Evolutionary conservation across 1,284 basidiomycete species (phyloP), one percentile per base, ranked within the genome.

Genomic region (Sanghuangporus weigelae): DNA sequence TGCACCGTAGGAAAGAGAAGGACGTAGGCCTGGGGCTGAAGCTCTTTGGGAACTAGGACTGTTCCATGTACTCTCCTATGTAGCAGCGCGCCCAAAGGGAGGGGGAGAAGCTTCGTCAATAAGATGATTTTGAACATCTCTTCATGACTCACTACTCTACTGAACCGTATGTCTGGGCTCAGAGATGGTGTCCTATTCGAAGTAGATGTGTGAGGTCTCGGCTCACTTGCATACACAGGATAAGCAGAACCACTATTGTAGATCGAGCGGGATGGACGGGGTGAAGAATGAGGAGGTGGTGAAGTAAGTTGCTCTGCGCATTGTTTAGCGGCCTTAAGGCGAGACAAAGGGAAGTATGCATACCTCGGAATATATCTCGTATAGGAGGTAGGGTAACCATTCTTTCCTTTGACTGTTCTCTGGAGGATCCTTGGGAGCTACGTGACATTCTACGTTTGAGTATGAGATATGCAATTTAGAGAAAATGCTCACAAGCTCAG

Each of bases 321-420:
- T 63, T 38, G 66, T 58, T 57, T 58, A 63, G 66, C 39, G 63
- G 67, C n/a, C 35, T 31, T 31, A 3, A 63, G 55, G 62, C 35
- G 40, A 11, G n/a, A 42, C 23, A 16, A 36, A 40, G 23, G 2
- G 42, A 23, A 26, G 53, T 55, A 61, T 53, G 57, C 70, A 79
- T 62, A 87, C 89, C 83, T 76, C 83, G 78, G 70, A 92, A 87
- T 62, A 91, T 74, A 72, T 88, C 85, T 60, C 86, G 85, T 63
- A 92, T 90, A 54, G 87, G 81, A 50, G 89, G 89, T 59, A 92
- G 83, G n/a, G 84, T 87, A 60, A 87, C 86, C 57, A 86, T 81
- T 60, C 76, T 74, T 60, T 75, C 75, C 69, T 76, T 76, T 67
- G 74, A 71, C 49, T 71, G 70, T 65, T 72, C 72, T 64, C 76